These are phyloP conservation scores for Aspergillus uvarum DNA, from an alignment of 2,329 filamentous ascomycete genomes.

Conservation along the genomic window DNA sequence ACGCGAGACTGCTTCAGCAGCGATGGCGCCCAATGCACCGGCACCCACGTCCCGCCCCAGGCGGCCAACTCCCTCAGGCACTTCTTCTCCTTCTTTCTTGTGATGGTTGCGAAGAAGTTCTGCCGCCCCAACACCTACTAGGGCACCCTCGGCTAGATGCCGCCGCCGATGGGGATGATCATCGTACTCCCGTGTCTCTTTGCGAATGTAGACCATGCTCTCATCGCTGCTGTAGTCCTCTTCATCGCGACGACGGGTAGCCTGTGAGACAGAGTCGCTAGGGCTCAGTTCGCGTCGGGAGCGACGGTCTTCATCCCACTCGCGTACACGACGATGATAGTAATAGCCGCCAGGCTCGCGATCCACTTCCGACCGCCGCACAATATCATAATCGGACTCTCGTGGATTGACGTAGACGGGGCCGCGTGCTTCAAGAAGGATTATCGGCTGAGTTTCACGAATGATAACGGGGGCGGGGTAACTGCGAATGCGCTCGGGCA, in stretches of 20 bases:
- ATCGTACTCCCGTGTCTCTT: conserved; percentile 47
- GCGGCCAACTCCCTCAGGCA: conserved; percentile 52
- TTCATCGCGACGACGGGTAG: conserved; percentile 41
- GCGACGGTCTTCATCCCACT: conserved; percentile 53
- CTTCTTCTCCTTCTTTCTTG: conserved; percentile 56
- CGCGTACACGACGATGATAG: conserved; percentile 57
- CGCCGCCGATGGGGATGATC: conserved; percentile 53
- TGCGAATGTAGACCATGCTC: conserved; percentile 60
- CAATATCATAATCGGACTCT: conserved; percentile 60
- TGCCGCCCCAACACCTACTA: conserved; percentile 61
- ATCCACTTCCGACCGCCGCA: conserved; percentile 58
- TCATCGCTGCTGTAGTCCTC: conserved; percentile 59
- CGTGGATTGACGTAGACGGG: conserved; percentile 50
- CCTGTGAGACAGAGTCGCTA: conserved; percentile 54
- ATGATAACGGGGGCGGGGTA: conserved; percentile 54
- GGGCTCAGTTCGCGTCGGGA: conserved; percentile 50
- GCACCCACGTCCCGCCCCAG: conserved; percentile 56
- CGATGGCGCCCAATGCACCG: conserved; percentile 61
- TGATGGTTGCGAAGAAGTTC: conserved; percentile 60
- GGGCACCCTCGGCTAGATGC: conserved; percentile 62
- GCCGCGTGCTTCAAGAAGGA: conserved; percentile 54
- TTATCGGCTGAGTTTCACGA: conserved; percentile 55
- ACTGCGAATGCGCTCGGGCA: conserved; percentile 47
- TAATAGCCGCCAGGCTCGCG: conserved; percentile 60
- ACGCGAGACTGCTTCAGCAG: conserved; percentile 57